Evolutionary conservation across 2,329 filamentous ascomycete species (phyloP).

Genomic region (Beauveria varroae): DNA sequence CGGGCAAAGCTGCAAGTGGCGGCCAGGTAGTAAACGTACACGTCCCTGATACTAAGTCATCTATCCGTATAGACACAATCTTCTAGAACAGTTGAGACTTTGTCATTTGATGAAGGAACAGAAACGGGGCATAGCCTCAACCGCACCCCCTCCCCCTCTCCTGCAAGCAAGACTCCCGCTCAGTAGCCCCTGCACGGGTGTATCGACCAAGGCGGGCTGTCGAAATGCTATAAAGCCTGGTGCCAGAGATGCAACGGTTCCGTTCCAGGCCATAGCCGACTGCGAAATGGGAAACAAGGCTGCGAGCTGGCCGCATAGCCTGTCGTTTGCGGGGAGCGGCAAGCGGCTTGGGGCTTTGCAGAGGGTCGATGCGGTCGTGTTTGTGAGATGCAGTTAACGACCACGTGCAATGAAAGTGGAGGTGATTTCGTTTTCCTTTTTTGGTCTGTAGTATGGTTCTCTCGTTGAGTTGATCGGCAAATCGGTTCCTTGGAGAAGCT

Average conservation of each 20-base stretch:
- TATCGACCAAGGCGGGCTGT: neutral
- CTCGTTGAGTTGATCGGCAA: too few relatives aligned
- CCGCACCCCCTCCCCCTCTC: neutral
- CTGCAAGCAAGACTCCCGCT: neutral
- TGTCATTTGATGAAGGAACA: too few relatives aligned
- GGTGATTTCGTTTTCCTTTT: too few relatives aligned
- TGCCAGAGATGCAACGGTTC: neutral
- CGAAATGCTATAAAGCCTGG: neutral
- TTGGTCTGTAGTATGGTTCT: too few relatives aligned
- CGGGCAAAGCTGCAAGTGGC: too few relatives aligned
- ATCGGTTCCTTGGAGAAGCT: too few relatives aligned
- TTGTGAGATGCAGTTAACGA: neutral
- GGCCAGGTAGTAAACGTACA: too few relatives aligned
- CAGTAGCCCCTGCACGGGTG: neutral
- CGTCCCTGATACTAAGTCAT: too few relatives aligned
- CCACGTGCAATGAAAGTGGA: too few relatives aligned
- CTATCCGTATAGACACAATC: too few relatives aligned
- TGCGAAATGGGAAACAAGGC: neutral
- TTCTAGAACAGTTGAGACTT: too few relatives aligned
- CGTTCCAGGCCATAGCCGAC: neutral
- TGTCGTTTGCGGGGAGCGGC: neutral
- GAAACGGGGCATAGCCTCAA: neutral
- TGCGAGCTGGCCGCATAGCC: neutral
- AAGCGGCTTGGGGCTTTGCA: too few relatives aligned
- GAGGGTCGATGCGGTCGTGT: neutral